phyloP scores from a whole-genome alignment of 345 rosid genomes.

The Pelargonium nanum region DNA sequence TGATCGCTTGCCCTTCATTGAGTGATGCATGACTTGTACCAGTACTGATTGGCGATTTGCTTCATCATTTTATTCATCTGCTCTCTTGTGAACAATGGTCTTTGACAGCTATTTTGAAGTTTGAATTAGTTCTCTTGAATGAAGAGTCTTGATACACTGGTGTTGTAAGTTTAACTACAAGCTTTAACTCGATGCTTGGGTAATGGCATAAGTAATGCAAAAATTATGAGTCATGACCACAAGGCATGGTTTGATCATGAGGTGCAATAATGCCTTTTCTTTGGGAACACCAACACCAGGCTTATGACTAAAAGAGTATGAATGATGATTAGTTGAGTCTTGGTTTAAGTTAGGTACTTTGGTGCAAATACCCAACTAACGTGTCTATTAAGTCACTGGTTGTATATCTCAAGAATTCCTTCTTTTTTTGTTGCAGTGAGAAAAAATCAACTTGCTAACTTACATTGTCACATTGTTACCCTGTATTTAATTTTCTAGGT shows the following conservation, averaged over 20 bases:
- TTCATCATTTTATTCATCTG: neutral
- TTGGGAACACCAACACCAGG: too few species aligned
- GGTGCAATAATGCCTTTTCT: too few species aligned
- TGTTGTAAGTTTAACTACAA: neutral
- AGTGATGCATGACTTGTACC: neutral
- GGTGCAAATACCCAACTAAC: neutral
- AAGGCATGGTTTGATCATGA: neutral
- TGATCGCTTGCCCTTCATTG: too few species aligned
- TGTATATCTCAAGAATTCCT: neutral
- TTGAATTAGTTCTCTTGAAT: too few species aligned
- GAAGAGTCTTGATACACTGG: neutral
- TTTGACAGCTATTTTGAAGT: too few species aligned
- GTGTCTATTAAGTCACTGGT: neutral
- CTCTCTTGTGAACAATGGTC: too few species aligned
- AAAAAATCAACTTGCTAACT: neutral
- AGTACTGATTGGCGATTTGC: neutral
- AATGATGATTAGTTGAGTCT: too few species aligned
- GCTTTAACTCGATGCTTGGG: neutral
- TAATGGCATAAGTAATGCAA: neutral
- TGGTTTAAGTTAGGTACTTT: too few species aligned
- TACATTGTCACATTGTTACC: neutral
- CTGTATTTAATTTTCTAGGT: conserved; percentile 25
- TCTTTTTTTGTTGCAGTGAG: neutral
- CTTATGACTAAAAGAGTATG: too few species aligned
- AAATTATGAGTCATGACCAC: neutral